Evolutionary conservation across 1,284 basidiomycete species (phyloP), one percentile per base, ranked within the genome.

Genomic region (Rhizopogon parksii): DNA sequence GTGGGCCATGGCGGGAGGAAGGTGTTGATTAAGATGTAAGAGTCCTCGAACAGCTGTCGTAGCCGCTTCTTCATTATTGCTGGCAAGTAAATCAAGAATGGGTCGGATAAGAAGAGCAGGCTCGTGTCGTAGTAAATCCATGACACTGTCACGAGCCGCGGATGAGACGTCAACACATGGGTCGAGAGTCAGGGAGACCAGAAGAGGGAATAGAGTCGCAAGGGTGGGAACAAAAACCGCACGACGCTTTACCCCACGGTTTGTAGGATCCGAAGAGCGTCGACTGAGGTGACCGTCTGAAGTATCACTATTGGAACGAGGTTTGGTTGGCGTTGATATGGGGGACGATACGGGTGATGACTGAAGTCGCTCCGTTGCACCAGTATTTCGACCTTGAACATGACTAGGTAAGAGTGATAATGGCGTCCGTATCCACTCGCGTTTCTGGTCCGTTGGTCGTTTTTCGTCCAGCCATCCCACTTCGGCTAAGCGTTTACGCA

Each of bases 71-170:
- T 82, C 64, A 39, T 75, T 21, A 35, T 80, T 75, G 5, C 73
- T 76, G 2, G 73, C 70, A 6, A 90, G 68, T 12, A 75, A 65
- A 54, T 88, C 84, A 47, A 87, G 73, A 12, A 83, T 69, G 4
- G 84, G 77, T n/a, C 86, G 75, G 11, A 79, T 72, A 12, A 89
- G 68, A 6, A 85, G 68, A 15, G 74, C 70, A 1, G 87, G 80
- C 58, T 91, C 88, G 58, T 88, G 85, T 21, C 86, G 75, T 78
- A 91, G 85, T 32, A 86, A 66, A 54, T 88, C 80, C n/a, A 83
- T 57, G 17, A 89, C 60, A 4, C 81, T 66, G 40, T 75, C 76
- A 27, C 78, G 74, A 6, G 86, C 82, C 0, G 76, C 67, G n/a
- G 71, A 75, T 2, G 81, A 74, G 17, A 88, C 74, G 1, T 65